Base-by-base conservation (phyloP, 164 flowering plant genomes). In the Vitis labrusca region DNA sequence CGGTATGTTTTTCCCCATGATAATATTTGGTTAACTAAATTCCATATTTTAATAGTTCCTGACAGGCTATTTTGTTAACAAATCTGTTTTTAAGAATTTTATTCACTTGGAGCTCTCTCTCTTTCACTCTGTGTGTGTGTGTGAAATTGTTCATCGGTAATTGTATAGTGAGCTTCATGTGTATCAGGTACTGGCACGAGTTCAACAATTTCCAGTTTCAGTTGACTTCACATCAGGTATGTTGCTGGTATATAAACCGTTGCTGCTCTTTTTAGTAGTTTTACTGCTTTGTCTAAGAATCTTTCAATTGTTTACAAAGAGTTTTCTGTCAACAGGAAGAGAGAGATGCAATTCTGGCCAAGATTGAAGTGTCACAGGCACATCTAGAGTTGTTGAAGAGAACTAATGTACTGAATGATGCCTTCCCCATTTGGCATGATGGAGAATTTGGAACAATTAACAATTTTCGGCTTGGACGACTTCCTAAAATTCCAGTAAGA, bases 371-470 rank as follows among this genome's bases (percentile, higher is more conserved):
- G 79, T 90, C 97, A 63, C 99, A 90, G 80, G 97, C 93, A 65
- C 98, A 96, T 81, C 61, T 96, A 71, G 97, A 96, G 79, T 79
- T 87, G 87, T 76, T 96, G 82, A 96, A 93, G 86, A 82, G 84
- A 63, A 91, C 94, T 56, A 96, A 91, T 83, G 99, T 96, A 47
- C 85, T 96, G 49, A 91, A 86, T 80, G 97, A 93, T 83, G 98
- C 98, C 71, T 96, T 93, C 74, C 97, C 93, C 4, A 93, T 93
- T 32, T 80, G 85, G 78, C 91, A 91, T 82, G 98, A 96, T 81
- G 97, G 97, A 68, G 99, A 93, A 57, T 96, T 96, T 81, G 99
- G 99, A 74, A 96, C 99, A 17, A 96, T 96, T 59, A 96, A 96
- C 83, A 93, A 96, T 83, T 96, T 93, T 52, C 90, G 98, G 57